Evolutionary conservation across 2,329 filamentous ascomycete species (phyloP).

Genomic region (Orbilia javanica): DNA sequence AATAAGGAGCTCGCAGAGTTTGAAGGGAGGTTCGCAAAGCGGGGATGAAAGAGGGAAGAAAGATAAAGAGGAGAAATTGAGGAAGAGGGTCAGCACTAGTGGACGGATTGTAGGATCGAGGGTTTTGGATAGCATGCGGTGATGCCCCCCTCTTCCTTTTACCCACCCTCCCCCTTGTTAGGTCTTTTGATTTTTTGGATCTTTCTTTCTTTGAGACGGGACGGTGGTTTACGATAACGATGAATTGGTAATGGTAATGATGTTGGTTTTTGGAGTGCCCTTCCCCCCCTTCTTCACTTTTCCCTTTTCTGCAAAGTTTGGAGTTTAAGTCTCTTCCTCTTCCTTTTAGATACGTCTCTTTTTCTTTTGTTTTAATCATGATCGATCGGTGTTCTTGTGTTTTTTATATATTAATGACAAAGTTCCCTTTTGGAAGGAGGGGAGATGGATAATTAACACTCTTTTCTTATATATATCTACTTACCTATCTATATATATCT

Average conservation of each 20-base stretch:
- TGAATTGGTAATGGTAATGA: slow-evolving; percentile 29
- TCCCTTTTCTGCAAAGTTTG: slow-evolving; percentile 7
- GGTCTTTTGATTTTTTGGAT: neutral
- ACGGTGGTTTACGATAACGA: neutral
- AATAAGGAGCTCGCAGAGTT: slow-evolving; percentile 8
- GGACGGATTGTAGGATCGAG: slow-evolving; percentile 70
- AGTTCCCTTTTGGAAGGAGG: neutral
- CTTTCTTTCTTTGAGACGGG: neutral
- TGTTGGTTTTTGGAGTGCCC: neutral
- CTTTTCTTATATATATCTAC: neutral
- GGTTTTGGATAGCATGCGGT: slow-evolving; percentile 55
- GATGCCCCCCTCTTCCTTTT: slow-evolving; percentile 1
- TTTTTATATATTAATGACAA: neutral
- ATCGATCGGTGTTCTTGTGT: neutral
- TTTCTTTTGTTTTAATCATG: neutral
- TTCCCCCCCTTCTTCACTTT: neutral
- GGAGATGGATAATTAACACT: neutral
- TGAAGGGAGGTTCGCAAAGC: slow-evolving; percentile 52
- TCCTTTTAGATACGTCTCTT: neutral
- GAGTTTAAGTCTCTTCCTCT: neutral
- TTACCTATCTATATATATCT: neutral
- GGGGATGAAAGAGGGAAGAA: slow-evolving; percentile 67
- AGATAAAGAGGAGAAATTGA: slow-evolving; percentile 75
- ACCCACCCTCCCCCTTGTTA: too few relatives aligned
- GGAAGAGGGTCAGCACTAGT: slow-evolving; percentile 83